Percentiles rank a stretch among this genome's conserved stretches.
These are phyloP conservation scores for Oenanthe javanica DNA, from an alignment of 140 eudicot genomes.

Conservation along the genomic window DNA sequence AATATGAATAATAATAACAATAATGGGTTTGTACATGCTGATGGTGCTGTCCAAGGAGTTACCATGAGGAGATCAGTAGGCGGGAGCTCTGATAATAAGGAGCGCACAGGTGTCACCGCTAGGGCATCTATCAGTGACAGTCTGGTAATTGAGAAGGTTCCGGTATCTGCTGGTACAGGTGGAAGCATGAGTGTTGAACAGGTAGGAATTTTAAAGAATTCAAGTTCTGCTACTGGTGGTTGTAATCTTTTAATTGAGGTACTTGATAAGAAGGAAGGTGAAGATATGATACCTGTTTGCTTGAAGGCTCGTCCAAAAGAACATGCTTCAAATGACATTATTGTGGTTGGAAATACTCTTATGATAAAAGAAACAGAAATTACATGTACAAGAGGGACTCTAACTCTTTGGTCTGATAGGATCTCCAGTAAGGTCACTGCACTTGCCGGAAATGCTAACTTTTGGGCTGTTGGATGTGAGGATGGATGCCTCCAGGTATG, in stretches of 20 bases:
- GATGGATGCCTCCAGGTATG: slow-evolving; percentile 96
- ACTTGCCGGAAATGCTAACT: slow-evolving; percentile 91
- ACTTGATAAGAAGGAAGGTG: slow-evolving; percentile 65
- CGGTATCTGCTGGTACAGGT: slow-evolving; percentile 47
- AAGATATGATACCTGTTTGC: slow-evolving; percentile 45
- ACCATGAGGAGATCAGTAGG: slow-evolving; percentile 39
- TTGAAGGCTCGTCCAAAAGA: slow-evolving; percentile 85
- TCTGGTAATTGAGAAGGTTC: slow-evolving; percentile 86
- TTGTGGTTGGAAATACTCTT: slow-evolving; percentile 49
- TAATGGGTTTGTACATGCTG: slow-evolving; percentile 26
- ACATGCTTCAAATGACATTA: slow-evolving; percentile 76
- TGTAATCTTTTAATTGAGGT: slow-evolving; percentile 49
- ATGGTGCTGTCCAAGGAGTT: slow-evolving; percentile 41
- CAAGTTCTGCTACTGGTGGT: slow-evolving; percentile 28
- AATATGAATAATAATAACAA: slow-evolving; percentile 24
- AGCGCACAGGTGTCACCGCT: slow-evolving; percentile 61
- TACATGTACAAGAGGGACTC: slow-evolving; percentile 61
- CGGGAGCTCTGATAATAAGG: slow-evolving; percentile 42
- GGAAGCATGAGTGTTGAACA: slow-evolving; percentile 50
- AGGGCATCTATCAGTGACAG: slow-evolving; percentile 81
- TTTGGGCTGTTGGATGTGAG: slow-evolving; percentile 98
- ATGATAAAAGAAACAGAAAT: slow-evolving; percentile 80
- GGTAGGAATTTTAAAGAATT: slow-evolving; percentile 29
- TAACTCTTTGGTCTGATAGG: slow-evolving; percentile 87
- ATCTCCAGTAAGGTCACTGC: slow-evolving; percentile 77